A percentile compares a stretch with the other conserved stretches of the same genome.
phyloP scores from a whole-genome alignment of 495 filamentous ascomycete species.

The Talaromyces adpressus region DNA sequence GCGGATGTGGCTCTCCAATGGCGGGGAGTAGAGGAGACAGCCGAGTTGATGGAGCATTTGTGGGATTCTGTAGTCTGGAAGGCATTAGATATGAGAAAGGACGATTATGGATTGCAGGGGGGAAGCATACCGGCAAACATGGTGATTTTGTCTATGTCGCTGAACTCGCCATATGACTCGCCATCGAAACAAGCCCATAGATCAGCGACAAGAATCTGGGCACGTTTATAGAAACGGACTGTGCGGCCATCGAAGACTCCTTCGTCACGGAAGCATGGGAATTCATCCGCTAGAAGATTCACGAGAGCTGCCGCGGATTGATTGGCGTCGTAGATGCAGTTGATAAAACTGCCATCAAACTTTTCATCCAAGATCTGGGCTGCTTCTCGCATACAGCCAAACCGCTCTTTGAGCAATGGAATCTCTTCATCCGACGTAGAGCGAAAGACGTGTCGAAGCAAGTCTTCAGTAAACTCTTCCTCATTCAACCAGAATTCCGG shows the following conservation, averaged over 20 bases:
- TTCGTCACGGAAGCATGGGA: conserved; percentile 82
- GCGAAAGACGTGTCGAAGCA: conserved; percentile 72
- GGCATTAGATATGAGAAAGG: neutral
- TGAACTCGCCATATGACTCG: conserved; percentile 69
- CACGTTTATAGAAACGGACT: conserved; percentile 82
- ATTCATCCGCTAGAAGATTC: conserved; percentile 70
- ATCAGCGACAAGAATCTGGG: conserved; percentile 93
- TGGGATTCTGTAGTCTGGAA: conserved; percentile 83
- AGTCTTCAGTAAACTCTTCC: conserved; percentile 65
- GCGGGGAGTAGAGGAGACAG: conserved; percentile 75
- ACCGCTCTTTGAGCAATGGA: conserved; percentile 71
- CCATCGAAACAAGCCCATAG: conserved; percentile 92
- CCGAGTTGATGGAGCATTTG: conserved; percentile 85
- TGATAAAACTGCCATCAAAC: conserved; percentile 68
- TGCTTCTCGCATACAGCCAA: conserved; percentile 76
- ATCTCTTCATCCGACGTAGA: conserved; percentile 83
- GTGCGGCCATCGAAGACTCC: conserved; percentile 61
- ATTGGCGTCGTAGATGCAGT: conserved; percentile 67
- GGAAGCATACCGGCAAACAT: conserved; percentile 71
- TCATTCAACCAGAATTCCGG: conserved; percentile 82
- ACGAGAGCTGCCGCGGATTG: conserved; percentile 78
- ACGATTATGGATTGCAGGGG: neutral
- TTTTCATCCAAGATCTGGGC: conserved; percentile 78
- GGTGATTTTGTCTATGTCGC: conserved; percentile 89
- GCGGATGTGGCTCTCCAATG: conserved; percentile 62